Conservation (phyloP, 108 stramenopile species). For the Skeletonema marinoi region DNA sequence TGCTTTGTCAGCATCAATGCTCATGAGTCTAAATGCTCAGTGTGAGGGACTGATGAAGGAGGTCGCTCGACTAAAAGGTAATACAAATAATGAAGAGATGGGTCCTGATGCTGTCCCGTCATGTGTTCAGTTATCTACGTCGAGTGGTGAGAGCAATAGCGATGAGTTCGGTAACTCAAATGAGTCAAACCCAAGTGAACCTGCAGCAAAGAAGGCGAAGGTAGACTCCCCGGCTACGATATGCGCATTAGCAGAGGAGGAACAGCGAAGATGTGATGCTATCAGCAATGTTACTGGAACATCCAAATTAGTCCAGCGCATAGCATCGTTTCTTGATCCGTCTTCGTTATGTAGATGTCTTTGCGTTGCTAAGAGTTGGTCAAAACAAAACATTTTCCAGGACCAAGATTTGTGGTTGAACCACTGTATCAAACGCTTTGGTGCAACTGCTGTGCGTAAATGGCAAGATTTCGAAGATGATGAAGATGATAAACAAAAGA, state of each 20-base stretch:
- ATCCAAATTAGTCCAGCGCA: conserved; percentile 11
- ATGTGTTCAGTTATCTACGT: not conserved
- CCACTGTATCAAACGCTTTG: conserved; percentile 68
- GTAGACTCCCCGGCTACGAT: not conserved
- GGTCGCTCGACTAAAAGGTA: conserved; percentile 48
- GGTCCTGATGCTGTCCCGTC: not conserved
- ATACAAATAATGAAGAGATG: conserved; percentile 3
- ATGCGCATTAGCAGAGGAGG: not conserved
- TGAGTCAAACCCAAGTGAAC: not conserved
- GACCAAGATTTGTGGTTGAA: conserved; percentile 61
- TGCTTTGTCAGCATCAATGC: conserved; percentile 74
- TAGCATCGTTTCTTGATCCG: conserved; percentile 72
- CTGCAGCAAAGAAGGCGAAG: conserved; percentile 31
- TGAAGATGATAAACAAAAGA: conserved; percentile 41
- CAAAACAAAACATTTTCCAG: conserved; percentile 47
- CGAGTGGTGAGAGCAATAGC: not conserved
- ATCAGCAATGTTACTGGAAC: conserved; percentile 14
- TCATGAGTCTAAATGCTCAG: conserved; percentile 75
- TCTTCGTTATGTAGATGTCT: conserved; percentile 52
- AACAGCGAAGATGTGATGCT: conserved; percentile 14
- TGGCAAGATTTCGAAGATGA: conserved; percentile 70
- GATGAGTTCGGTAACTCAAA: not conserved
- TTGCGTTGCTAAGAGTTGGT: conserved; percentile 53
- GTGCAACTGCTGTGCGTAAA: conserved; percentile 62
- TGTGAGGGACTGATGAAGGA: conserved; percentile 81